phyloP scores from a whole-genome alignment of 2,329 filamentous ascomycete genomes.

The Tolypocladium album region DNA sequence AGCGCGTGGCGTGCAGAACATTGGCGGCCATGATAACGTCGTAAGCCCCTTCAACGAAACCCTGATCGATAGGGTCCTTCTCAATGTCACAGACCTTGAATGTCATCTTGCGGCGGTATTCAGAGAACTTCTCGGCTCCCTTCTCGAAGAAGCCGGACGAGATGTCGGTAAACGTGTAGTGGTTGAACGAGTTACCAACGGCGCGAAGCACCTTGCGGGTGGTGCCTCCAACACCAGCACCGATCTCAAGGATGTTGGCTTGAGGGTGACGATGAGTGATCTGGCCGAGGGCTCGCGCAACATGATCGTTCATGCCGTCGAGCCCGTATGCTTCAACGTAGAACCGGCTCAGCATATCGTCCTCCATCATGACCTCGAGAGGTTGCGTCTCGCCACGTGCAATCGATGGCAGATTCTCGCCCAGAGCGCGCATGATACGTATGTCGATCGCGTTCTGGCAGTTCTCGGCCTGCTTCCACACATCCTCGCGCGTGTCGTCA shows the following conservation, averaged over 20 bases:
- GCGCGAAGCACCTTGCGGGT: neutral
- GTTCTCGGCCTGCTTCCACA: neutral
- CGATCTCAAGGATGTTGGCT: neutral
- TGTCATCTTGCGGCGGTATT: neutral
- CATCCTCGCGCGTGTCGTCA: neutral
- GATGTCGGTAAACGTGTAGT: neutral
- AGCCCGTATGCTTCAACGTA: slow-evolving; percentile 3
- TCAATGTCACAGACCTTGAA: neutral
- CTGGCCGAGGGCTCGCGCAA: neutral
- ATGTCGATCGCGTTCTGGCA: neutral
- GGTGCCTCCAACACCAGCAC: neutral
- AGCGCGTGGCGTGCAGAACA: neutral
- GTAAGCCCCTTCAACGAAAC: neutral
- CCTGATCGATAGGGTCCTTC: neutral
- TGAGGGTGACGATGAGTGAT: neutral
- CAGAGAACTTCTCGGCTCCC: neutral
- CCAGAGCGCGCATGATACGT: neutral
- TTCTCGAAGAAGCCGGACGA: neutral
- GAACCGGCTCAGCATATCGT: slow-evolving; percentile 15
- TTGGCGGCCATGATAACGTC: neutral
- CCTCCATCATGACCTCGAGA: slow-evolving; percentile 22
- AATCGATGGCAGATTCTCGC: slow-evolving; percentile 9
- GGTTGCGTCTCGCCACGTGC: slow-evolving; percentile 21
- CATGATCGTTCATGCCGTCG: neutral
- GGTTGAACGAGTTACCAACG: neutral